Base-by-base conservation (phyloP, 352 stramenopile species). In the Globisporangium nodosum region DNA sequence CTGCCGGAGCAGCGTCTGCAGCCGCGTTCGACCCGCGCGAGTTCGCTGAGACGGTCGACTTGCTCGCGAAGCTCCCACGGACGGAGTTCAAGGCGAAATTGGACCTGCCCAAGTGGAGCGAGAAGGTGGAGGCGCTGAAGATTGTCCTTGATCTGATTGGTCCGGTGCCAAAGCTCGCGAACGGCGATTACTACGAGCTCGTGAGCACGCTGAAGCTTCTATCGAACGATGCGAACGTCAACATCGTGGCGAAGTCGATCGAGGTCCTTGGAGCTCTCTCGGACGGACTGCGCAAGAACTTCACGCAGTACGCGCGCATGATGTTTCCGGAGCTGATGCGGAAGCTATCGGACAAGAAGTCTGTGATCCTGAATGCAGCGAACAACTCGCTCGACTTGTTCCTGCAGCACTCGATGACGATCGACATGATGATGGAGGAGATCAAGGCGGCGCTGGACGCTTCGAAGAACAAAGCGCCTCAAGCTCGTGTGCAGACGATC, bases 301-400 rank as follows among this genome's bases (percentile, higher is more conserved):
- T 96, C 37, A 82, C 71, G 8, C 81, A 87, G 52, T 86, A 90
- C 52, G 83, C 85, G 21, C 68, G 81, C 43, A 68, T 77, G 31
- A 78, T 94, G 69, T 88, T 88, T n/a, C 72, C 86, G 12, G 81
- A 92, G 18, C 42, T 96, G 15, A 68, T 94, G 63, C 76, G 81
- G 20, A 96, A 94, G 58, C 58, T 96, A 12, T 96, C 85, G 6
- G 86, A 96, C 73, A 96, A 96, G 52, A 96, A 96, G 54, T 82
- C 81, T 0, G 71, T 93, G 45, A 74, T 96, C 45, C 64, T 96
- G 20, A 88, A 76, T 24, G 81, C 81, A 24, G 86, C 86, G n/a
- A 92, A 96, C 69, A 90, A 85, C 49, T 74, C 85, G 4, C 55
- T 96, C 8, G 86, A 96, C 52, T 40, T 87, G 53, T 93, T 96